Conservation (phyloP, 1,139 yeast genomes). For the Pichia sp. region DNA sequence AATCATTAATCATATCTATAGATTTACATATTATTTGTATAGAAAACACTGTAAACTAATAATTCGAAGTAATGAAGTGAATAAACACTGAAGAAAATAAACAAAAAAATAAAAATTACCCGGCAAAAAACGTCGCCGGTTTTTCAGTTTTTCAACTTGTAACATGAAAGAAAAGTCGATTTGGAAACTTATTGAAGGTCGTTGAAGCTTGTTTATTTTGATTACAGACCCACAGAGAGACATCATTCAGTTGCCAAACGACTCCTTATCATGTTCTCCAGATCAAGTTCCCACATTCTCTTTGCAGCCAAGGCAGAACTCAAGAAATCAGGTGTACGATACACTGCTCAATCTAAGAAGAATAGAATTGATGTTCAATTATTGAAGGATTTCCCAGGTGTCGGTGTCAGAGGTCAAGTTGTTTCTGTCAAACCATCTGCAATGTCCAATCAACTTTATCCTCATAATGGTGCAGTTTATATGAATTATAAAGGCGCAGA, state of each 20-base stretch:
- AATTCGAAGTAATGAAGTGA: background rate
- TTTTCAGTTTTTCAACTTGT: background rate
- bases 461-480: slow-evolving; percentile 56
- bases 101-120: background rate
- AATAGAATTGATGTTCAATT: slow-evolving; percentile 64
- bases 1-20: background rate
- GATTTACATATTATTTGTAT: background rate
- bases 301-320: slow-evolving; percentile 15
- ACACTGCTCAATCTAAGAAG: slow-evolving; percentile 29
- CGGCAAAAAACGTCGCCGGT: background rate
- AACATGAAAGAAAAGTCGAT: background rate
- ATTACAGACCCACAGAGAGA: background rate
- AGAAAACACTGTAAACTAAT: background rate
- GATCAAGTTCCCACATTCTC: slow-evolving; percentile 14
- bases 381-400: slow-evolving; percentile 53
- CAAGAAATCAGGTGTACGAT: slow-evolving; percentile 22
- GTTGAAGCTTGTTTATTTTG: background rate
- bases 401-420: slow-evolving; percentile 66
- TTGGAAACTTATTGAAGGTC: background rate
- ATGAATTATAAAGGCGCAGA: slow-evolving; percentile 36
- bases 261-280: slow-evolving; percentile 15
- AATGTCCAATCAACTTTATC: slow-evolving; percentile 76
- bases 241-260: background rate
- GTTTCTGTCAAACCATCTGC: slow-evolving; percentile 71
- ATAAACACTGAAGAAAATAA: background rate